Evolutionary conservation across 305 asterid species (phyloP).

Genomic region (Nicotiana rustica): DNA sequence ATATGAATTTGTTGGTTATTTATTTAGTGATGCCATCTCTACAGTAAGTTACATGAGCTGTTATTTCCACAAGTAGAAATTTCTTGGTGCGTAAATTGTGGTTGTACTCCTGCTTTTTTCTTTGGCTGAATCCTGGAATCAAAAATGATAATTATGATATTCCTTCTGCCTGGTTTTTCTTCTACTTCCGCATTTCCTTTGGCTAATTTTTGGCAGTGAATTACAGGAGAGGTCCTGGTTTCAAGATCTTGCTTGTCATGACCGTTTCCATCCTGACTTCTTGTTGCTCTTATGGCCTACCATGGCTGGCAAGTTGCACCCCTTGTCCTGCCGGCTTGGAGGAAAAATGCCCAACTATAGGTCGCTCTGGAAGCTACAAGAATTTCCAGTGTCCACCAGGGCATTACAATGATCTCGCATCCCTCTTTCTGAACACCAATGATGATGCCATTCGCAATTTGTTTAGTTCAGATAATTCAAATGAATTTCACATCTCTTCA

Average conservation of each 20-base stretch:
- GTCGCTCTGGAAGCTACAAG: constrained; percentile 83
- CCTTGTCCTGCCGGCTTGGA: constrained; percentile 74
- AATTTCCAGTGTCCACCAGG: constrained; percentile 78
- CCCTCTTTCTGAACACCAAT: constrained; percentile 86
- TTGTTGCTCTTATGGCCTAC: constrained; percentile 82
- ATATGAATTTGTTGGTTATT: not conserved
- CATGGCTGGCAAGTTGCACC: constrained; percentile 77
- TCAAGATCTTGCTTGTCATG: constrained; percentile 76
- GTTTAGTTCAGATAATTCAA: constrained; percentile 57
- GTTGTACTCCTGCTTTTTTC: not conserved
- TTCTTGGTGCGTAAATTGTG: not conserved
- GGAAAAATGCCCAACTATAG: constrained; percentile 72
- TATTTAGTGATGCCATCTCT: constrained; percentile 26
- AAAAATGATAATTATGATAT: not conserved
- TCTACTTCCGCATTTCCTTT: constrained; percentile 24
- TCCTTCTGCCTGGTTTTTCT: constrained; percentile 24
- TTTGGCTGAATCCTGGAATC: not conserved
- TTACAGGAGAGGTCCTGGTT: constrained; percentile 82
- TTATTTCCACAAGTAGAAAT: constrained; percentile 13
- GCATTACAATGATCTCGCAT: constrained; percentile 89
- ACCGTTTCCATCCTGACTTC: constrained; percentile 78
- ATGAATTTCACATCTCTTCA: constrained; percentile 69
- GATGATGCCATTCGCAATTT: constrained; percentile 95
- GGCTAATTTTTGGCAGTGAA: constrained; percentile 41
- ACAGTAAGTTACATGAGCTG: constrained; percentile 21